phyloP scores from a whole-genome alignment of 202 grass and related monocot genomes.

The Hordeum pubiflorum region DNA sequence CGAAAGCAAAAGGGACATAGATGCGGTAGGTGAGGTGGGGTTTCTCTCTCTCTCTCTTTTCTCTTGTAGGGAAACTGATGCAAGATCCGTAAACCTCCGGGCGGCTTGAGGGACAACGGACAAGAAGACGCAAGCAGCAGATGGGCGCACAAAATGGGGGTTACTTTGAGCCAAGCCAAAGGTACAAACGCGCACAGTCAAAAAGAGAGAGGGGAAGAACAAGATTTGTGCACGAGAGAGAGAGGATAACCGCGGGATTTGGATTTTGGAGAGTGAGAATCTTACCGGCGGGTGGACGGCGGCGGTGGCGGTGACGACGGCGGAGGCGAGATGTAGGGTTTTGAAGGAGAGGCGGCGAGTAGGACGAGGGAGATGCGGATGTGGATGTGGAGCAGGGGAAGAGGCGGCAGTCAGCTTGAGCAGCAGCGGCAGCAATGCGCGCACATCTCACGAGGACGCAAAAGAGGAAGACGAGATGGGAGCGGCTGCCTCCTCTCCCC shows the following conservation, averaged over 20 bases:
- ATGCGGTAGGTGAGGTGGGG: constrained; percentile 29
- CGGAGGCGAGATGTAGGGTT: constrained; percentile 9
- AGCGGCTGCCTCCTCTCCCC: not conserved
- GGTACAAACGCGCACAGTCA: not conserved
- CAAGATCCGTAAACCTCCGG: constrained; percentile 39
- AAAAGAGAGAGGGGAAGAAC: not conserved
- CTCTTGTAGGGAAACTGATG: not conserved
- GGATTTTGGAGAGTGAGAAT: not conserved
- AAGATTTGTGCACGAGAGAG: not conserved
- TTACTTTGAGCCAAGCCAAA: not conserved
- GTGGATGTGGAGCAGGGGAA: not conserved
- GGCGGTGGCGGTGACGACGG: not conserved
- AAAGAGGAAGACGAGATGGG: constrained; percentile 32
- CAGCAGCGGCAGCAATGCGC: constrained; percentile 28
- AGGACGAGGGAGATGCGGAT: not conserved
- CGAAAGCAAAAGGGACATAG: constrained; percentile 22
- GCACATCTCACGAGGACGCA: constrained; percentile 29
- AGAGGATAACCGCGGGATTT: not conserved
- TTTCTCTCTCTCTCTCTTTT: not conserved
- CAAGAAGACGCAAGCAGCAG: not conserved
- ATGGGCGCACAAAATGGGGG: constrained; percentile 1
- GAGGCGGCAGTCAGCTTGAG: constrained; percentile 17
- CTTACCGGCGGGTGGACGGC: constrained; percentile 21
- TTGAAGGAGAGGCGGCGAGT: not conserved
- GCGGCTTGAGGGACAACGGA: not conserved